phyloP scores from a whole-genome alignment of 1,284 basidiomycete species.

The Crocinoboletus sp. region DNA sequence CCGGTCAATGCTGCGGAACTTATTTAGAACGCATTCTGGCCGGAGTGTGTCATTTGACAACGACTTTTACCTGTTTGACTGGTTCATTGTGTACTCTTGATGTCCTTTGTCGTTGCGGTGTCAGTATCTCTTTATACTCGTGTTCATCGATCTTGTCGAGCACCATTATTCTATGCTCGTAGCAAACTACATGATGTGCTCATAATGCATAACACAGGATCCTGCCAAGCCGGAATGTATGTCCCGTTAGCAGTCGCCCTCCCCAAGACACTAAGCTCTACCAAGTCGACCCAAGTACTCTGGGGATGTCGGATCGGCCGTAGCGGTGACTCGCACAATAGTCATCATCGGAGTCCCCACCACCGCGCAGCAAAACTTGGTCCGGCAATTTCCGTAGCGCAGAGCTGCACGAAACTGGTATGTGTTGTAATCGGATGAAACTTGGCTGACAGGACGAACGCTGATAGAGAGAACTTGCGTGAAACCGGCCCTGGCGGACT shows the following conservation, averaged over 20 bases:
- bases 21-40: slow-evolving; percentile 43
- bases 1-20: slow-evolving; percentile 88
- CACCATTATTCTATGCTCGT: neutral
- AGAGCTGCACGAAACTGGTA: slow-evolving; percentile 1
- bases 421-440: slow-evolving; percentile 9
- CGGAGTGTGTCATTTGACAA: slow-evolving; percentile 1
- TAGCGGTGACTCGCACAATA: neutral
- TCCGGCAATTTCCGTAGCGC: slow-evolving; percentile 1
- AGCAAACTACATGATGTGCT: neutral
- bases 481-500: slow-evolving; percentile 9
- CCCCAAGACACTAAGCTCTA: no score
- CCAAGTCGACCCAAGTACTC: no score
- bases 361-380: slow-evolving; percentile 2
- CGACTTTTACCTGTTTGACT: slow-evolving; percentile 1
- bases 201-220: no score
- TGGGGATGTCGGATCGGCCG: neutral
- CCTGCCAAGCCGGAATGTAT: no score
- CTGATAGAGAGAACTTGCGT: slow-evolving; percentile 9
- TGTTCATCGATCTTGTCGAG: slow-evolving; percentile 8
- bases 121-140: slow-evolving; percentile 34
- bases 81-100: slow-evolving; percentile 17
- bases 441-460: slow-evolving; percentile 3
- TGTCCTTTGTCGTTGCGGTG: slow-evolving; percentile 35
- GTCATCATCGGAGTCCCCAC: neutral
- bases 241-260: no score